Conservation (phyloP, 192 early-diverging fungal genomes). For the Glomus cerebriforme region DNA sequence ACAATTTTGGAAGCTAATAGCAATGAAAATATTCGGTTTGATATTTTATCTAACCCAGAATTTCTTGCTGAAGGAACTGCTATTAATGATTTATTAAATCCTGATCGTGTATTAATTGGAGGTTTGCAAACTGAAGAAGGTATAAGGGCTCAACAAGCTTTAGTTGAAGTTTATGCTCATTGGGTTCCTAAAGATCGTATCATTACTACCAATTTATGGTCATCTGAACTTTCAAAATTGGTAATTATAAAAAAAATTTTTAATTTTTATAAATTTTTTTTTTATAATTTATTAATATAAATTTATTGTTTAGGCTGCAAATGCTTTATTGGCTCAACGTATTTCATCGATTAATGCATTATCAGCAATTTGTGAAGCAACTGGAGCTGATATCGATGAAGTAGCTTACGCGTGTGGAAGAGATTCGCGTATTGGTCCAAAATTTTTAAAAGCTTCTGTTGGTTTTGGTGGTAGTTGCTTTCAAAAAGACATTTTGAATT, state of each 20-base stretch:
- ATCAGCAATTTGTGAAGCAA: conserved; percentile 89
- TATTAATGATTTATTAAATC: conserved; percentile 76
- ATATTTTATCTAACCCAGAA: conserved; percentile 93
- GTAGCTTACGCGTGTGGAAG: conserved; percentile 88
- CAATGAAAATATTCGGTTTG: conserved; percentile 66
- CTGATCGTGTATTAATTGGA: conserved; percentile 92
- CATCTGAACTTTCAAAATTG: conserved; percentile 92
- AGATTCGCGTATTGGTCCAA: conserved; percentile 83
- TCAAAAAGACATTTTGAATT: conserved; percentile 92
- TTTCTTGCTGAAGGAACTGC: conserved; percentile 95
- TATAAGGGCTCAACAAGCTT: conserved; percentile 71
- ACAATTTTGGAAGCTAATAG: conserved; percentile 83
- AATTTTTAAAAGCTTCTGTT: conserved; percentile 88
- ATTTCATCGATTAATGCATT: conserved; percentile 91
- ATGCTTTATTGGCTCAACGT: conserved; percentile 92
- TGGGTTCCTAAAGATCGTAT: conserved; percentile 87
- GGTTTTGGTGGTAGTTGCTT: conserved; percentile 97
- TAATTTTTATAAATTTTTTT: not conserved
- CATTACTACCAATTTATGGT: conserved; percentile 91
- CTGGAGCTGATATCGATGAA: conserved; percentile 87
- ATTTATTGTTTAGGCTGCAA: conserved; percentile 66
- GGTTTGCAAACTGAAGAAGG: conserved; percentile 71
- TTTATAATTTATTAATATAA: not conserved
- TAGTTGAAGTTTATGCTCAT: conserved; percentile 77
- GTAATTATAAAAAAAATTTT: too few species aligned